These are phyloP conservation scores for Lepiota brunneoincarnata DNA, from an alignment of 768 basidiomycete species.

Conservation along the genomic window DNA sequence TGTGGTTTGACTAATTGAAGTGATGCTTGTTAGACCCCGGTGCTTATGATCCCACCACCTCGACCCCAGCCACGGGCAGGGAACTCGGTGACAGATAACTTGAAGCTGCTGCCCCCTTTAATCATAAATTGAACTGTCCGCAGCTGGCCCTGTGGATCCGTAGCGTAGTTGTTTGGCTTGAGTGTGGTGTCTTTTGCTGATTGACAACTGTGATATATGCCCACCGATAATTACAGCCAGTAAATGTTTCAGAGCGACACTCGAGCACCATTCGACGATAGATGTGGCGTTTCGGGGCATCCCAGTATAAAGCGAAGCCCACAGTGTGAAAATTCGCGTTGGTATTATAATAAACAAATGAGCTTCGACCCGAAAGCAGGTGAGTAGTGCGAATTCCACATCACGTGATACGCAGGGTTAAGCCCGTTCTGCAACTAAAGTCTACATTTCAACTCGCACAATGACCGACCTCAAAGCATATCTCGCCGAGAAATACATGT, in stretches of 20 bases:
- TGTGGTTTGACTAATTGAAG: background rate
- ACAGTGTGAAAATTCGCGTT: too few species aligned
- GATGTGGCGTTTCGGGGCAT: too few species aligned
- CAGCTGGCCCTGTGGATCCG: conserved; percentile 2
- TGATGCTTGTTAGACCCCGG: conserved; percentile 29
- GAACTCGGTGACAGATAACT: conserved; percentile 22
- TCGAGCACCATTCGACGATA: too few species aligned
- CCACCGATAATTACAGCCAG: too few species aligned
- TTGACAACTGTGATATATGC: too few species aligned
- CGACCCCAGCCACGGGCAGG: conserved; percentile 20
- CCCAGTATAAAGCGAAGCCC: too few species aligned
- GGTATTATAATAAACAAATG: too few species aligned
- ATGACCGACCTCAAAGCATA: conserved; percentile 74
- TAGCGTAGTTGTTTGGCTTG: conserved; percentile 4
- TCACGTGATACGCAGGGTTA: background rate
- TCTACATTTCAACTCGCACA: conserved; percentile 1
- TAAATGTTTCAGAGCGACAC: too few species aligned
- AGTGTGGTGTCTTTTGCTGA: background rate
- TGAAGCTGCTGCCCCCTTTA: conserved; percentile 28
- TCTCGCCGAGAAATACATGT: conserved; percentile 92
- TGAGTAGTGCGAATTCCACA: too few species aligned
- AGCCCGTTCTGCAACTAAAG: too few species aligned
- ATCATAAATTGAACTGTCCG: conserved; percentile 22
- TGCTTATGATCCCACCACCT: conserved; percentile 39
- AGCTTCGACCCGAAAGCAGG: conserved; percentile 50